These are phyloP conservation scores for Myxozyma neotropica DNA, from an alignment of 805 yeast species.

Conservation along the genomic window DNA sequence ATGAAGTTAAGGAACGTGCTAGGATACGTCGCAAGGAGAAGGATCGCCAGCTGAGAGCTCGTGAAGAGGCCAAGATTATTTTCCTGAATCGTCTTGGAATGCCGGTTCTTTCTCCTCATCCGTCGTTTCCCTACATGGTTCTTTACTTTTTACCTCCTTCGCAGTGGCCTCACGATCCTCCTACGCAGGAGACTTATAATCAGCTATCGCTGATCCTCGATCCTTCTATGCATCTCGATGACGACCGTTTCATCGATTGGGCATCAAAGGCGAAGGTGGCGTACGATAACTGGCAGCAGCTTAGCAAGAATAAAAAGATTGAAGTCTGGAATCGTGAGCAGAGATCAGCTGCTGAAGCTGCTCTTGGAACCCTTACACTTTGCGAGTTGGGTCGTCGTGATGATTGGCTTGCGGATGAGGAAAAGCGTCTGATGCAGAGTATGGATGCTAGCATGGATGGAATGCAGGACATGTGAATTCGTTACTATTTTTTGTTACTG, in stretches of 20 bases:
- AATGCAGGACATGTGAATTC: conserved; percentile 5
- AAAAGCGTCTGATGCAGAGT: conserved; percentile 26
- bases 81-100: conserved; percentile 46
- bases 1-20: conserved; percentile 52
- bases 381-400: conserved; percentile 51
- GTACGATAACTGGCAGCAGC: conserved; percentile 50
- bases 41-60: conserved; percentile 49
- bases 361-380: conserved; percentile 47
- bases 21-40: conserved; percentile 50
- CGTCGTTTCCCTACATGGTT: conserved; percentile 55
- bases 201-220: conserved; percentile 41
- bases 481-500: not conserved
- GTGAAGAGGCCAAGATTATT: conserved; percentile 42
- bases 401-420: conserved; percentile 45
- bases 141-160: conserved; percentile 45
- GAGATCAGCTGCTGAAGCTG: conserved; percentile 50
- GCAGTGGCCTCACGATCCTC: conserved; percentile 58
- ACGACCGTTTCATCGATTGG: conserved; percentile 39
- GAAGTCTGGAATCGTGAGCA: conserved; percentile 53
- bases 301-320: conserved; percentile 43
- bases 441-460: too few relatives aligned
- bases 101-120: conserved; percentile 49
- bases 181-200: conserved; percentile 51
- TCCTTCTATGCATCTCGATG: conserved; percentile 30
- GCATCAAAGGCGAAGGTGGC: conserved; percentile 50